Conservation (phyloP, 83 land plant species). For the Diphasiastrum complanatum region DNA sequence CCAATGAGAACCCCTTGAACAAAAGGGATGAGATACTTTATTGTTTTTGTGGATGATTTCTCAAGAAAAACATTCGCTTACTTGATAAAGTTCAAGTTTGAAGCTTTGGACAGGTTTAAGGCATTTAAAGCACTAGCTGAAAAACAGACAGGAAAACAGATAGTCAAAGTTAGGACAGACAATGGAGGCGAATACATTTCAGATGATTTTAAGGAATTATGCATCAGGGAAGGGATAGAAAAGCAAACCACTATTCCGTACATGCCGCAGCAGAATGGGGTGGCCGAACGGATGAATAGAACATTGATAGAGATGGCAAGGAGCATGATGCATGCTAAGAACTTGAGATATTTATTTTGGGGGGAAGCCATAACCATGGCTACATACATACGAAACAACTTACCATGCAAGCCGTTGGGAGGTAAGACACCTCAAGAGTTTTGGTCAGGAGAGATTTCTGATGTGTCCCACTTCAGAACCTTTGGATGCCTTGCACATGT, state of each 20-base stretch:
- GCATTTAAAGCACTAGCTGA: neutral
- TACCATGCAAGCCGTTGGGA: neutral
- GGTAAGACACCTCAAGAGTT: neutral
- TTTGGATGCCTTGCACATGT: too few species aligned
- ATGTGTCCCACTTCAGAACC: too few species aligned
- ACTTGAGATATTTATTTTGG: neutral
- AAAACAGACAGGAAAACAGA: neutral
- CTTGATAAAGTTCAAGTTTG: neutral
- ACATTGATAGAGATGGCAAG: neutral
- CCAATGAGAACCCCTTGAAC: neutral
- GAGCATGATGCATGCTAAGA: neutral
- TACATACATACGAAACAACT: neutral
- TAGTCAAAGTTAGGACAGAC: neutral
- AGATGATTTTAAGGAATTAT: neutral
- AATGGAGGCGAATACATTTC: neutral
- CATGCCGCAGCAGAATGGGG: neutral
- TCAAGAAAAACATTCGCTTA: neutral
- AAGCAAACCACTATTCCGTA: neutral
- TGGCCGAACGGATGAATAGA: neutral
- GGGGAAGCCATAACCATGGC: neutral
- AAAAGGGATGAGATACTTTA: neutral
- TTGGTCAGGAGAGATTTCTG: too few species aligned
- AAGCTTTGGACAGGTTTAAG: neutral
- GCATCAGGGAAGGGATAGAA: neutral
- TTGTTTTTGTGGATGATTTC: neutral